Percentiles rank a stretch among this genome's conserved stretches.
Evolutionary conservation across 75 land plant genomes (phyloP).

Genomic region (Chamaecyparis obtusa): DNA sequence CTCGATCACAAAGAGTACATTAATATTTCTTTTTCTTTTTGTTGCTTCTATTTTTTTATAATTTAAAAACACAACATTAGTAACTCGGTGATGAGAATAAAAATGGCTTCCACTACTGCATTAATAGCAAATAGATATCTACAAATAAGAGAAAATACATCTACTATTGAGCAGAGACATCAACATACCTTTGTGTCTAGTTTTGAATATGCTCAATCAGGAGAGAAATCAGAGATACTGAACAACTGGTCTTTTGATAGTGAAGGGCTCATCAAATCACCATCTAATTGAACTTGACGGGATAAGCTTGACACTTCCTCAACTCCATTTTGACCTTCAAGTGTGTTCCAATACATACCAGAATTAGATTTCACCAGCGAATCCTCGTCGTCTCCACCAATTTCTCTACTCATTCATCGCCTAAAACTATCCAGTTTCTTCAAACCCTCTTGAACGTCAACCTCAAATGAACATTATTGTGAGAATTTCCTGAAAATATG

Average conservation of each 20-base stretch:
- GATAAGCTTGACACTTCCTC: conserved; percentile 51
- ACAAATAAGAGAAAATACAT: background rate
- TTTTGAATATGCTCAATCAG: conserved; percentile 70
- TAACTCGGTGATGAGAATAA: background rate
- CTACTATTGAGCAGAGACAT: background rate
- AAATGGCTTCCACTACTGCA: conserved; percentile 3
- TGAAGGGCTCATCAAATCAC: conserved; percentile 42
- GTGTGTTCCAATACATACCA: conserved; percentile 45
- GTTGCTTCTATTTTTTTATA: background rate
- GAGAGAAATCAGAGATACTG: conserved; percentile 75
- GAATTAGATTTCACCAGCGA: conserved; percentile 45
- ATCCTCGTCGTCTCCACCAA: conserved; percentile 62
- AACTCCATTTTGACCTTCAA: conserved; percentile 35
- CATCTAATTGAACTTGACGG: conserved; percentile 68
- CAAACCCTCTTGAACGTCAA: conserved; percentile 24
- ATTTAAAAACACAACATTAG: background rate
- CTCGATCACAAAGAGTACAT: background rate
- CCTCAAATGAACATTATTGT: conserved; percentile 7
- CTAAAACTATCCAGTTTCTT: conserved; percentile 80
- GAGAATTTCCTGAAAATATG: background rate
- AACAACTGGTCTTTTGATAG: conserved; percentile 72
- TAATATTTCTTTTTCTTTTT: background rate
- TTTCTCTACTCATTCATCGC: conserved; percentile 77
- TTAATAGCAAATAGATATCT: background rate
- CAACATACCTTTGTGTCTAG: conserved; percentile 57